Conservation (phyloP, 352 stramenopile genomes). For the Pythium brachiatum region DNA sequence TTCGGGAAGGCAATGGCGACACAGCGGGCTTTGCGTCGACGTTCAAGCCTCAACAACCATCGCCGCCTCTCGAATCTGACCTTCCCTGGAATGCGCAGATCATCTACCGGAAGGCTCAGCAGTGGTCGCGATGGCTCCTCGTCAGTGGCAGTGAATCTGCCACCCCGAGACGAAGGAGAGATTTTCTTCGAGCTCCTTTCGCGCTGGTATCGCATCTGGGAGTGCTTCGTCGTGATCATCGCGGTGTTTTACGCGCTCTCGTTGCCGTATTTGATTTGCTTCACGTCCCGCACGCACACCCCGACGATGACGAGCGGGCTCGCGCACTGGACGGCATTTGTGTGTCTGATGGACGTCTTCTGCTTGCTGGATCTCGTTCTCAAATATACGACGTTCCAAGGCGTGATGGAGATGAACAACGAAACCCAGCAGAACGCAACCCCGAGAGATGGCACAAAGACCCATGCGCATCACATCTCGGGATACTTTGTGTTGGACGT, state of each 20-base stretch:
- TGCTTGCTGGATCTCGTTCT: constrained; percentile 54
- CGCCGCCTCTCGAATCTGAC: constrained; percentile 5
- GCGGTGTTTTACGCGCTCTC: constrained; percentile 55
- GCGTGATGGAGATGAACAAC: constrained; percentile 34
- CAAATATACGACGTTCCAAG: constrained; percentile 53
- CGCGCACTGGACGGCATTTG: constrained; percentile 34
- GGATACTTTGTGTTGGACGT: constrained; percentile 29
- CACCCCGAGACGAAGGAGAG: constrained; percentile 26
- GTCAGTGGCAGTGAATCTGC: not conserved
- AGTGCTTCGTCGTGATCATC: constrained; percentile 45
- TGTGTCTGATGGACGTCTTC: constrained; percentile 42
- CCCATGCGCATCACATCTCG: not conserved
- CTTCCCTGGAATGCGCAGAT: constrained; percentile 3
- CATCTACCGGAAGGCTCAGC: not conserved
- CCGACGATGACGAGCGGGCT: constrained; percentile 10
- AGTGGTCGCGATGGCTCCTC: not conserved
- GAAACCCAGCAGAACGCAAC: constrained; percentile 7
- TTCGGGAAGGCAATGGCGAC: not conserved
- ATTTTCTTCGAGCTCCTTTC: constrained; percentile 54
- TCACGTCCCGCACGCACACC: constrained; percentile 39
- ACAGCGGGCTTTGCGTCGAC: not conserved
- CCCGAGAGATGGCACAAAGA: not conserved
- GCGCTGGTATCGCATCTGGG: constrained; percentile 53
- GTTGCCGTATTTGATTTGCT: constrained; percentile 61
- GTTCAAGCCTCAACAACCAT: not conserved